Conservation (phyloP, 2,329 filamentous ascomycete genomes). For the Fusarium duplospermum region DNA sequence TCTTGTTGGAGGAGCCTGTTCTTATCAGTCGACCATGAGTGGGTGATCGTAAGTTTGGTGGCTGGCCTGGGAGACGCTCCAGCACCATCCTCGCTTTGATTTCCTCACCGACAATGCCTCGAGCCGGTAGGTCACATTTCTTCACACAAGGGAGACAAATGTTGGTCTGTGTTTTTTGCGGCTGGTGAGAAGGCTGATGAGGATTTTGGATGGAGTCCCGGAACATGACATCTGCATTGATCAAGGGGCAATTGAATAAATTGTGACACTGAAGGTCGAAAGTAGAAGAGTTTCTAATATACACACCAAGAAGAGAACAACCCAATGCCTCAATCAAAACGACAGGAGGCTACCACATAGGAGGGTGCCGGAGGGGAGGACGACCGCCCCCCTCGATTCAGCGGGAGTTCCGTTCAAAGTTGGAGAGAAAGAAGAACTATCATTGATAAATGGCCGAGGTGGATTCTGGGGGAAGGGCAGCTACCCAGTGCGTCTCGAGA, state of each 20-base stretch:
- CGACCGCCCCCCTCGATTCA: background rate
- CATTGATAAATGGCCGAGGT: background rate
- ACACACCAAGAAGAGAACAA: background rate
- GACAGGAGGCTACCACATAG: background rate
- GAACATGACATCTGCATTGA: background rate
- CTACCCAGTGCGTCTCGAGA: slow-evolving; percentile 24
- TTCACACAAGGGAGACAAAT: background rate
- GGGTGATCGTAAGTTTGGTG: background rate
- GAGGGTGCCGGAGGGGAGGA: background rate
- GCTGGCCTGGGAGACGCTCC: background rate
- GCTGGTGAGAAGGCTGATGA: background rate
- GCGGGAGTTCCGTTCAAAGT: background rate
- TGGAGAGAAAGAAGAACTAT: background rate
- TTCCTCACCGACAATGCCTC: background rate
- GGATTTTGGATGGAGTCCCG: background rate
- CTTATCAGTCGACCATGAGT: background rate
- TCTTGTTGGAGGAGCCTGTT: background rate
- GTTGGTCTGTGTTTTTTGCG: background rate
- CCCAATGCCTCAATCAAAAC: background rate
- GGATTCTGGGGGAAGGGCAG: background rate
- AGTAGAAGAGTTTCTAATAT: background rate
- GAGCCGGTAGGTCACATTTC: background rate
- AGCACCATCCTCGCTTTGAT: background rate
- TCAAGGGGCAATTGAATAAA: background rate
- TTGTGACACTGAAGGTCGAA: background rate